A percentile compares a stretch with the other conserved stretches of the same genome.
Conservation (phyloP, 257 asterid species). For the Agastache rugosa region DNA sequence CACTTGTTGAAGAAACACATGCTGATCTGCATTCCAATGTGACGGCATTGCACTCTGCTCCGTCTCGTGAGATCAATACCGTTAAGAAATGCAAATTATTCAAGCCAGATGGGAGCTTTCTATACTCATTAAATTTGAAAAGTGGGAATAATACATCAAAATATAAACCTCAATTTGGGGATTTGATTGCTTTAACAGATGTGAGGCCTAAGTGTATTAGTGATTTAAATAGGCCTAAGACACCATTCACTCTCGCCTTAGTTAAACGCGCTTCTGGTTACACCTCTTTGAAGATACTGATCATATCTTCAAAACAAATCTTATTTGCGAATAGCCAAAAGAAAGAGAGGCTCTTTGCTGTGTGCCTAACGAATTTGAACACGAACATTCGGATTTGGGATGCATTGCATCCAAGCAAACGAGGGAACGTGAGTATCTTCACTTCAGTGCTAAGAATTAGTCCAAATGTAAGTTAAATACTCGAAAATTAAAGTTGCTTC, state of each 20-base stretch:
- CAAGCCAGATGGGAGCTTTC: slow-evolving; percentile 30
- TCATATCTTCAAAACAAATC: slow-evolving; percentile 52
- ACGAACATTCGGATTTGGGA: slow-evolving; percentile 65
- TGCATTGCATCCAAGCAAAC: slow-evolving; percentile 38
- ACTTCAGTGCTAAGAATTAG: slow-evolving; percentile 9
- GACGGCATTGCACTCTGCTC: slow-evolving; percentile 36
- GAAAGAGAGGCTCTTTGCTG: slow-evolving; percentile 43
- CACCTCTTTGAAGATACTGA: background rate
- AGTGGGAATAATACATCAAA: background rate
- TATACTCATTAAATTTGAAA: slow-evolving; percentile 34
- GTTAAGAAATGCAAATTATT: slow-evolving; percentile 11
- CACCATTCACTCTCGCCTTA: slow-evolving; percentile 49
- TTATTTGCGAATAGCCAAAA: slow-evolving; percentile 17
- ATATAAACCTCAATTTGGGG: slow-evolving; percentile 41
- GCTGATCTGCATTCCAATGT: slow-evolving; percentile 64
- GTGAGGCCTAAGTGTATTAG: slow-evolving; percentile 52
- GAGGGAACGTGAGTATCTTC: background rate
- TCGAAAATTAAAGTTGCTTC: background rate
- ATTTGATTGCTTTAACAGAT: slow-evolving; percentile 64
- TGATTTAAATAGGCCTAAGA: slow-evolving; percentile 54
- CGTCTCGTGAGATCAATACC: slow-evolving; percentile 36
- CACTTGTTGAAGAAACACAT: slow-evolving; percentile 71
- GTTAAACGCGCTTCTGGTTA: slow-evolving; percentile 31
- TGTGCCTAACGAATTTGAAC: slow-evolving; percentile 49
- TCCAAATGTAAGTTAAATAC: slow-evolving; percentile 18